phyloP scores from a whole-genome alignment of 192 early-diverging fungal genomes.

The Entomortierella beljakovae region DNA sequence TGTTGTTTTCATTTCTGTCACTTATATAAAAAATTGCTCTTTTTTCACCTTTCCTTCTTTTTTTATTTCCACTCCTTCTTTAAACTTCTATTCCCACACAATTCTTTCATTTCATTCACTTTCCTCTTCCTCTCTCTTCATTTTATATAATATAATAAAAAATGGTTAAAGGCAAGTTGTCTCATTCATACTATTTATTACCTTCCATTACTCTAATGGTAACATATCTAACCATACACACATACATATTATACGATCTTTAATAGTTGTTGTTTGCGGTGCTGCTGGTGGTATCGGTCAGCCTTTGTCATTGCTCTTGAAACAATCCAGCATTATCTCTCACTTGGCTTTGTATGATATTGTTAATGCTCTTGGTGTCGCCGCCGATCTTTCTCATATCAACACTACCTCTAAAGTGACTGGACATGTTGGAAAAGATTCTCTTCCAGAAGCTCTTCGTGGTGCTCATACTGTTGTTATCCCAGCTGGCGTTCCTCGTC shows the following conservation, averaged over 20 bases:
- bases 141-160: neutral
- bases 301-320: constrained; percentile 92
- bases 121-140: neutral
- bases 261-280: constrained; percentile 61
- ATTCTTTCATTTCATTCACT: no score
- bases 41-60: no score
- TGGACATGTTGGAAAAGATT: constrained; percentile 57
- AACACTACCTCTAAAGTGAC: constrained; percentile 75
- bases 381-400: constrained; percentile 93
- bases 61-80: constrained; percentile 2
- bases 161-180: constrained; percentile 45
- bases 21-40: neutral
- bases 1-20: no score
- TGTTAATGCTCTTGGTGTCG: constrained; percentile 96
- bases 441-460: constrained; percentile 54
- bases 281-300: constrained; percentile 97
- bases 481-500: constrained; percentile 96
- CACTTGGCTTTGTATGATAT: constrained; percentile 95
- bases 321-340: constrained; percentile 86
- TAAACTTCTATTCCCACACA: neutral
- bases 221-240: neutral
- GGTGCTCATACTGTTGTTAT: constrained; percentile 82
- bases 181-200: neutral
- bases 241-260: neutral
- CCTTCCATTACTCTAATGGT: neutral